Evolutionary conservation across 1,284 basidiomycete species (phyloP), one percentile per base, ranked within the genome.

Genomic region (Moesziomyces sp.): DNA sequence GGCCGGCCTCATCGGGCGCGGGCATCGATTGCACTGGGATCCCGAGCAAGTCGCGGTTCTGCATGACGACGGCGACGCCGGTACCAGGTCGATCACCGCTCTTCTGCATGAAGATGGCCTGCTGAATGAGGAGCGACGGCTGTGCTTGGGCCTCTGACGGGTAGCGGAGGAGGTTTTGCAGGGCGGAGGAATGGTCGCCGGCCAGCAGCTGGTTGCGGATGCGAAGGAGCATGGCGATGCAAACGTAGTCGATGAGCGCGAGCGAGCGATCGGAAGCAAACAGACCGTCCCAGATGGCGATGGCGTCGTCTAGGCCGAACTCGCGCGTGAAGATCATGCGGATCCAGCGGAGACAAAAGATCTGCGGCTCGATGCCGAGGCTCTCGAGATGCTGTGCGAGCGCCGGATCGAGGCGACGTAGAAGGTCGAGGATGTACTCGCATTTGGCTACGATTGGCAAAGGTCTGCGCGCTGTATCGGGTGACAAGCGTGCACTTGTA

Each of bases 241-340:
- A 84, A 19, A 84, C 47, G 38, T 74, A 74, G 47, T 78, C 77
- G 42, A 81, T 58, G 11, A 83, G 73, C 19, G 71, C 54, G 18
- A 84, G 59, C 1, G 60, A 52, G 8, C 56, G 46, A n/a, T 71
- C 80, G 3, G 63, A 24, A 7, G 61, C 58, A 30, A 84, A 74
- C 19, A 84, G 58, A 4, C 63, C 76, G 61, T 84, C 82, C 83
- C 83, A 84, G 2, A 84, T 52, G 46, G 58, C 55, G n/a, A 80
- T 19, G 5, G 65, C 67, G 16, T 78, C 74, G 13, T 72, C 59
- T 11, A 76, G 38, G 10, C 75, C 49, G 52, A 81, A 82, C 46
- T 78, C 79, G 44, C 81, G 74, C 0, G 75, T 73, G 49, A 81
- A 83, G 46, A 83, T 68, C 46, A 83, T 74, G 21, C 80, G 69